These are phyloP conservation scores for Gamsiella multidivaricata DNA, from an alignment of 192 early-diverging fungal species.

Conservation along the genomic window DNA sequence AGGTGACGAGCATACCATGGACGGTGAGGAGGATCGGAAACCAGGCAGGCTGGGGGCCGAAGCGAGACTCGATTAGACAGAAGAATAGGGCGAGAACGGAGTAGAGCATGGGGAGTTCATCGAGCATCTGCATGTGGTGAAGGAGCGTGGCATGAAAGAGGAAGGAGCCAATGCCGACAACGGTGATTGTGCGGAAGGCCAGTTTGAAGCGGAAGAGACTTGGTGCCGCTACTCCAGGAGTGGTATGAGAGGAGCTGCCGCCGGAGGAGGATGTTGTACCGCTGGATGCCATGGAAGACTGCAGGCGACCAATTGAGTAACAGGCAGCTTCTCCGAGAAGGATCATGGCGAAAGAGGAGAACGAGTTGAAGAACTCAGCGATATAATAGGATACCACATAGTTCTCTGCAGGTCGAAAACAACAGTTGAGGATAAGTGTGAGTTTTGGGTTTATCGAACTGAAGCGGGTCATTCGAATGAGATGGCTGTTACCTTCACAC, in stretches of 20 bases:
- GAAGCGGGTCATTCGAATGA: not conserved
- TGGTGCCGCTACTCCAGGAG: conserved; percentile 7
- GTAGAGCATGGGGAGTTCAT: conserved; percentile 63
- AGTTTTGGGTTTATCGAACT: too few relatives aligned
- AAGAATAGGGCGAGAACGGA: conserved; percentile 52
- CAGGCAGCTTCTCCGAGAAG: conserved; percentile 65
- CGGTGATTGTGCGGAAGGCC: conserved; percentile 67
- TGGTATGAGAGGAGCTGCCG: not conserved
- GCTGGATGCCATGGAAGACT: conserved; percentile 18
- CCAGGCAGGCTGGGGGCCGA: conserved; percentile 59
- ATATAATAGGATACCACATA: conserved; percentile 61
- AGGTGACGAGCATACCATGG: conserved; percentile 56
- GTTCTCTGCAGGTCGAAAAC: conserved; percentile 45
- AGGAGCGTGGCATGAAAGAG: conserved; percentile 82
- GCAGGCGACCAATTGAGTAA: conserved; percentile 27
- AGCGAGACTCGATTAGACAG: conserved; percentile 48
- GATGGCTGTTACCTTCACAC: conserved; percentile 41
- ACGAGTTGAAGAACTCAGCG: conserved; percentile 74
- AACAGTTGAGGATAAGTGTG: not conserved
- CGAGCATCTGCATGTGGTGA: conserved; percentile 75
- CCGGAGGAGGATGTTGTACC: not conserved
- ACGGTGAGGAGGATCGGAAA: conserved; percentile 56
- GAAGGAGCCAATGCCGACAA: conserved; percentile 82
- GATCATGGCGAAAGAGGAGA: conserved; percentile 76
- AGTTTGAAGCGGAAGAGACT: conserved; percentile 61